phyloP scores from a whole-genome alignment of 176 grass and related monocot species.

The Oryza rufipogon region DNA sequence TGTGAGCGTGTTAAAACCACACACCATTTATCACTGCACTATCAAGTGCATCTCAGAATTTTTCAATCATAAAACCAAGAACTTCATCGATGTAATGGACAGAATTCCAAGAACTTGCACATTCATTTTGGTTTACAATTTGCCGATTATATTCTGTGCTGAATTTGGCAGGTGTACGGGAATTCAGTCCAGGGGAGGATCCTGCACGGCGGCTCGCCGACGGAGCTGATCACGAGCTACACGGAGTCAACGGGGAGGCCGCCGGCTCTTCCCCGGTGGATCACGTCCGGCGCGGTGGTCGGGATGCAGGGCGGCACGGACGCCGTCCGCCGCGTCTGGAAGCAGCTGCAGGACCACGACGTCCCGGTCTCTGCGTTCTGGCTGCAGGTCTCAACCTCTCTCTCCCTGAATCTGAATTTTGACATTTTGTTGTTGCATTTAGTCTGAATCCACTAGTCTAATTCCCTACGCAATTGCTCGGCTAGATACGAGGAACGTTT shows the following conservation, averaged over 20 bases:
- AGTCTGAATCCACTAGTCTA: no score
- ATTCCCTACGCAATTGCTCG: no score
- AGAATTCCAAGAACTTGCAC: background rate
- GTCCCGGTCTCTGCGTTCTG: constrained; percentile 89
- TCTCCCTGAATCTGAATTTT: no score
- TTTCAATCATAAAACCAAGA: background rate
- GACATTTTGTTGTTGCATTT: no score
- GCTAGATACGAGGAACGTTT: no score
- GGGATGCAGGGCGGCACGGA: constrained; percentile 91
- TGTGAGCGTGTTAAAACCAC: no score
- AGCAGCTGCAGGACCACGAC: constrained; percentile 65
- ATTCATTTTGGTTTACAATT: background rate
- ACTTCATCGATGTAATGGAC: background rate
- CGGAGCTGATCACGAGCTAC: constrained; percentile 67
- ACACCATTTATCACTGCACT: no score
- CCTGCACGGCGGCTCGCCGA: constrained; percentile 65
- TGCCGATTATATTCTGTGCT: background rate
- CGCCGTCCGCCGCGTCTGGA: constrained; percentile 67
- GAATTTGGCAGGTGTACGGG: constrained; percentile 54
- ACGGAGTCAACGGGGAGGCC: constrained; percentile 75
- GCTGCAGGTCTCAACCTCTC: constrained; percentile 62
- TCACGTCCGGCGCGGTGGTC: constrained; percentile 77
- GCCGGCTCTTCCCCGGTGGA: constrained; percentile 82
- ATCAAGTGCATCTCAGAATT: no score
- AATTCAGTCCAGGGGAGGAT: constrained; percentile 68